Evolutionary conservation across 2,329 filamentous ascomycete species (phyloP), one percentile per base, ranked within the genome.

Genomic region (Sporothrix brunneoviolacea): DNA sequence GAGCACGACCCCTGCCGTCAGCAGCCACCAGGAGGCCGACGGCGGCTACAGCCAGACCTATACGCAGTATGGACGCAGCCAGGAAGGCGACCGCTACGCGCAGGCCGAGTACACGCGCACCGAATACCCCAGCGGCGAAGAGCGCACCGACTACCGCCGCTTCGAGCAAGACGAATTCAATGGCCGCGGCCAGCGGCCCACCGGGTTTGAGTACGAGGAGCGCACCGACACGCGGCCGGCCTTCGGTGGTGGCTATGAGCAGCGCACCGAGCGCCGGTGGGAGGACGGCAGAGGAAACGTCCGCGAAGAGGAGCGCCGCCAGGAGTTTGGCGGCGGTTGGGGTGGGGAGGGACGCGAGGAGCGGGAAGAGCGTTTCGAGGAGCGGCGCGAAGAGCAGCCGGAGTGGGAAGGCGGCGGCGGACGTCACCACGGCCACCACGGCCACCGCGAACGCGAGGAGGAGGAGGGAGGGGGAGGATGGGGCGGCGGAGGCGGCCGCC

Each of bases 81-180:
- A 58, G 35, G 54, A 55, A 44, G 73, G 73, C 18, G 68, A 75
- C 56, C 74, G 75, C 42, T 83, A 83, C 58, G 80, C 76, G 8
- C 76, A 84, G 60, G 79, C 82, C 10, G 68, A 83, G 61, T 76
- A 79, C 58, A 74, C 70, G 28, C 69, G 81, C 60, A 85, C 79
- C 8, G 70, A 76, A 49, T 79, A 79, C 54, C 68, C 74, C 16
- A 71, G 74, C 49, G 83, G 83, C 44, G 77, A 77, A 42, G 70
- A 74, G 48, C 70, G 73, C 51, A 73, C 76, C 35, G 78, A 84
- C 52, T 86, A 83, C 65, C 72, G 73, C 52, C 77, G 80, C 28
- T 82, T 79, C 56, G 81, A 84, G 59, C 71, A 77, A 41, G 67
- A 73, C 30, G 61, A 61, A 38, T 67, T 69, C 36, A n/a, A n/a